Evolutionary conservation across 1,284 basidiomycete species (phyloP).

Genomic region (Tylopilus sp.): DNA sequence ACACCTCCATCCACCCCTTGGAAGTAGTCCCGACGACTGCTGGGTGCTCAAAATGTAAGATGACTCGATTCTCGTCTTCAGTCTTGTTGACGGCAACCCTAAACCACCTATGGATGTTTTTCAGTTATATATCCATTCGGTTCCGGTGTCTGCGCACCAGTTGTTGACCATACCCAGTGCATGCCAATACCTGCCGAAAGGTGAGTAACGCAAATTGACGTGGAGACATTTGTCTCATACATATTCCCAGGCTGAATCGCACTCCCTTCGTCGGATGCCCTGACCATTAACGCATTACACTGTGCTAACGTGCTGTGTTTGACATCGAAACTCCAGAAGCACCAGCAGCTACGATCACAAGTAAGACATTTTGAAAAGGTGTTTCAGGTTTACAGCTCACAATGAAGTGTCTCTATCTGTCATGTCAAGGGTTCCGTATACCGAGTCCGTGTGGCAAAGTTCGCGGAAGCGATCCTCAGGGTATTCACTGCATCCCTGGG

Average conservation of each 20-base stretch:
- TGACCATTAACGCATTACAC: slow-evolving; percentile 44
- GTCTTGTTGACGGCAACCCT: slow-evolving; percentile 49
- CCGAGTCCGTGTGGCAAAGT: slow-evolving; percentile 17
- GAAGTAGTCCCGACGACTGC: slow-evolving; percentile 48
- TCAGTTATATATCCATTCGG: not conserved
- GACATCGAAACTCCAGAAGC: slow-evolving; percentile 55
- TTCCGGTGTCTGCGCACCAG: slow-evolving; percentile 29
- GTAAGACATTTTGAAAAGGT: not conserved
- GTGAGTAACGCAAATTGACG: slow-evolving; percentile 2
- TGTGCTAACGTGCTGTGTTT: slow-evolving; percentile 36
- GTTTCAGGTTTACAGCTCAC: slow-evolving; percentile 21
- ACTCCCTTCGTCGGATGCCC: slow-evolving; percentile 57
- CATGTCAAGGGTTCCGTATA: slow-evolving; percentile 40
- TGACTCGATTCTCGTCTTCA: slow-evolving; percentile 25
- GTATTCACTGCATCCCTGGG: slow-evolving; percentile 34
- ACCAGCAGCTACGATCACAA: slow-evolving; percentile 49
- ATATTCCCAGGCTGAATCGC: slow-evolving; percentile 50
- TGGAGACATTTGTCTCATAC: slow-evolving; percentile 16
- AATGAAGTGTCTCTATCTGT: slow-evolving; percentile 53
- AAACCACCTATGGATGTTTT: slow-evolving; percentile 48
- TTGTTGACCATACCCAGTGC: slow-evolving; percentile 62
- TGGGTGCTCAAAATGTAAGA: slow-evolving; percentile 59
- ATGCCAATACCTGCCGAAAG: slow-evolving; percentile 40
- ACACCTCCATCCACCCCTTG: slow-evolving; percentile 63
- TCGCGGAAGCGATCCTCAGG: slow-evolving; percentile 47